Evolutionary conservation across 192 early-diverging fungal genomes (phyloP).

Genomic region (Phlyctochytrium bullatum): DNA sequence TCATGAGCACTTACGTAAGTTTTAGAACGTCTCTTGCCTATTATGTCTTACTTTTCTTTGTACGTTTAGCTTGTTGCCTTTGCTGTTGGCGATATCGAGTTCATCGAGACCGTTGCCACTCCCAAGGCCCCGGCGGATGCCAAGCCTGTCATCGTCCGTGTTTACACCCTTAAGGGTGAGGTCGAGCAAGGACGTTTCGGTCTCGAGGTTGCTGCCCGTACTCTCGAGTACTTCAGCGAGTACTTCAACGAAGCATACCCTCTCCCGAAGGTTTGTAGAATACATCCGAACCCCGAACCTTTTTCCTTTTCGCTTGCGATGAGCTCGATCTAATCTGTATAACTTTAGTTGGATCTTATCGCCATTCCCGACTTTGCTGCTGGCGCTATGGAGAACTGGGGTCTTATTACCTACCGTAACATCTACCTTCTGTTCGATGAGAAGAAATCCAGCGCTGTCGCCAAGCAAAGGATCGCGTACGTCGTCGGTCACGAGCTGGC

Average conservation of each 20-base stretch:
- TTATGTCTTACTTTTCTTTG: not conserved
- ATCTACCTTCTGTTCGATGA: constrained; percentile 83
- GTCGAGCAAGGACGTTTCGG: constrained; percentile 82
- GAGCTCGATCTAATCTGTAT: not conserved
- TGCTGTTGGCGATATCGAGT: constrained; percentile 88
- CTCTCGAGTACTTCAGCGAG: constrained; percentile 83
- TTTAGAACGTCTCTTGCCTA: not conserved
- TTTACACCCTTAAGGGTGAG: constrained; percentile 80
- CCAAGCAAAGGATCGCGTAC: constrained; percentile 81
- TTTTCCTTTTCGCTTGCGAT: too few species aligned
- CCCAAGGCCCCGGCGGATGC: constrained; percentile 58
- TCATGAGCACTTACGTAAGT: constrained; percentile 91
- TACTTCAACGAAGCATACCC: constrained; percentile 87
- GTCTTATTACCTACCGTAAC: constrained; percentile 87
- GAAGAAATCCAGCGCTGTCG: constrained; percentile 64
- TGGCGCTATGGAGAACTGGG: constrained; percentile 94
- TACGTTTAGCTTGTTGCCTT: constrained; percentile 72
- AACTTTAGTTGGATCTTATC: constrained; percentile 56
- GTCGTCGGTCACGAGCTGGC: constrained; percentile 90
- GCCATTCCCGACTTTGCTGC: constrained; percentile 90
- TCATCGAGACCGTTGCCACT: constrained; percentile 75
- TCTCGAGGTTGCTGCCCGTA: constrained; percentile 69
- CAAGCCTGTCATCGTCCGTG: constrained; percentile 74
- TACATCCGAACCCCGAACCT: too few species aligned
- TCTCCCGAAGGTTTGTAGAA: too few species aligned